A percentile compares a stretch with the other conserved stretches of the same genome.
These are phyloP conservation scores for Parascedosporium putredinis DNA, from an alignment of 2,329 filamentous ascomycete species.

Conservation along the genomic window DNA sequence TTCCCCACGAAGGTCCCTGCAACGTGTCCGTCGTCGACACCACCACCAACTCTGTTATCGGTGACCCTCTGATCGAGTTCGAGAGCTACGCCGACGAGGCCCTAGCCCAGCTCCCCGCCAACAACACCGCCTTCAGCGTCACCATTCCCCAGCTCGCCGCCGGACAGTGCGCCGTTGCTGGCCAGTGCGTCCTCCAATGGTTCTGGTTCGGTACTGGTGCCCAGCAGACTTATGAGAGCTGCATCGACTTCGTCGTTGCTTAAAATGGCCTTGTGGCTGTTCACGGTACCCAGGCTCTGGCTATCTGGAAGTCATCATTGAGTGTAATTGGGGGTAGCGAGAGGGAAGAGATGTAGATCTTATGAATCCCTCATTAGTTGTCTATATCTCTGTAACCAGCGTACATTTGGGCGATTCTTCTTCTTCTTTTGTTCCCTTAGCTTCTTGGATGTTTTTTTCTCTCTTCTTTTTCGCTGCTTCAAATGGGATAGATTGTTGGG, in stretches of 20 bases:
- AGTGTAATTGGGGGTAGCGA: background rate
- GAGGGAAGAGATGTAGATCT: background rate
- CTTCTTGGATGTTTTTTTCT: background rate
- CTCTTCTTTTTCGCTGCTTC: background rate
- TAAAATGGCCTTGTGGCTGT: background rate
- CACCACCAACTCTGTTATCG: slow-evolving; percentile 39
- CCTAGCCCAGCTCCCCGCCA: slow-evolving; percentile 23
- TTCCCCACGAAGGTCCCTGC: slow-evolving; percentile 33
- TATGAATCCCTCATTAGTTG: no score
- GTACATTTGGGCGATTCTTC: no score
- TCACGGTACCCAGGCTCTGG: no score
- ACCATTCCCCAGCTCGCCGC: slow-evolving; percentile 22
- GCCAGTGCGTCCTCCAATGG: slow-evolving; percentile 32
- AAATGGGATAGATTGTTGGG: background rate
- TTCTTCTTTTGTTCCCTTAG: background rate
- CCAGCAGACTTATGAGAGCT: slow-evolving; percentile 28
- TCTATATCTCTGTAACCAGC: no score
- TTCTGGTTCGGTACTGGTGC: slow-evolving; percentile 29
- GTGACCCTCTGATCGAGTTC: slow-evolving; percentile 41
- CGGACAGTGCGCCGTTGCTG: slow-evolving; percentile 18
- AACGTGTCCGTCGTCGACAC: slow-evolving; percentile 51
- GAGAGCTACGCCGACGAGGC: slow-evolving; percentile 41
- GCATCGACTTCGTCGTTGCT: slow-evolving; percentile 22
- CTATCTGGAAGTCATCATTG: no score
- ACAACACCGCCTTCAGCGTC: slow-evolving; percentile 35